These are phyloP conservation scores for Dryadomyces quercivorus DNA, from an alignment of 2,329 filamentous ascomycete species.

Conservation along the genomic window DNA sequence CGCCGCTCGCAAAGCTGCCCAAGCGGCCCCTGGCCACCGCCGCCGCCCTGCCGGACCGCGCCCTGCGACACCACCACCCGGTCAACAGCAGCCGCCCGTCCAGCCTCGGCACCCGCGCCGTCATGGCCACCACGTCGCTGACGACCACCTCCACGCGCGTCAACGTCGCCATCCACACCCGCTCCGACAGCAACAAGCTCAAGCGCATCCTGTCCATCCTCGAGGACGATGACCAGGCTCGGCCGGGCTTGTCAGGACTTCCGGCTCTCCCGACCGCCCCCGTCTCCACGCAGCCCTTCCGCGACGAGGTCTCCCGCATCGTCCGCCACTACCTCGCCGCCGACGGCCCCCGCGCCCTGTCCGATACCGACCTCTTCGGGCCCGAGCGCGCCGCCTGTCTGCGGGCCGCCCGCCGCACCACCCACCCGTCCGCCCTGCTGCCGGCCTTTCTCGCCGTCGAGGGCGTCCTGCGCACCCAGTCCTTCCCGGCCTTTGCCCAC, in stretches of 20 bases:
- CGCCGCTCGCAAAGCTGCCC: background rate
- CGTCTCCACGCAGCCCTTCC: constrained; percentile 27
- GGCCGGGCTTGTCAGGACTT: no score
- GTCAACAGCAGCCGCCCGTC: background rate
- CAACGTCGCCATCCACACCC: constrained; percentile 17
- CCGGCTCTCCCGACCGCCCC: background rate
- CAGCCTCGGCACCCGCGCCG: background rate
- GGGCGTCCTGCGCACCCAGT: constrained; percentile 21
- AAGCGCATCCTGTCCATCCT: constrained; percentile 21
- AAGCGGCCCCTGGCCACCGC: background rate
- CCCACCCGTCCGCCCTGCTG: constrained; percentile 30
- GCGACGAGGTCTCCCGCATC: constrained; percentile 24
- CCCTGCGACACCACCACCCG: background rate
- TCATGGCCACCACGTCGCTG: constrained; percentile 1
- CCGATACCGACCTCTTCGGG: constrained; percentile 18
- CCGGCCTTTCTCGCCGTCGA: constrained; percentile 26
- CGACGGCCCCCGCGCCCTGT: constrained; percentile 21
- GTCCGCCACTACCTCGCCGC: constrained; percentile 25
- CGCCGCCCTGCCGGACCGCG: background rate
- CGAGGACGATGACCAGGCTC: constrained; percentile 11
- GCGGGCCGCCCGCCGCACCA: constrained; percentile 27
- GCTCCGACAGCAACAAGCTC: constrained; percentile 20
- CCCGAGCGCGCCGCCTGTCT: constrained; percentile 26
- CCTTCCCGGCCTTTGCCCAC: constrained; percentile 26
- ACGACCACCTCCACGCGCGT: constrained; percentile 2